Base-by-base conservation (phyloP, 1,284 basidiomycete species). In the Porodaedalea pini region DNA sequence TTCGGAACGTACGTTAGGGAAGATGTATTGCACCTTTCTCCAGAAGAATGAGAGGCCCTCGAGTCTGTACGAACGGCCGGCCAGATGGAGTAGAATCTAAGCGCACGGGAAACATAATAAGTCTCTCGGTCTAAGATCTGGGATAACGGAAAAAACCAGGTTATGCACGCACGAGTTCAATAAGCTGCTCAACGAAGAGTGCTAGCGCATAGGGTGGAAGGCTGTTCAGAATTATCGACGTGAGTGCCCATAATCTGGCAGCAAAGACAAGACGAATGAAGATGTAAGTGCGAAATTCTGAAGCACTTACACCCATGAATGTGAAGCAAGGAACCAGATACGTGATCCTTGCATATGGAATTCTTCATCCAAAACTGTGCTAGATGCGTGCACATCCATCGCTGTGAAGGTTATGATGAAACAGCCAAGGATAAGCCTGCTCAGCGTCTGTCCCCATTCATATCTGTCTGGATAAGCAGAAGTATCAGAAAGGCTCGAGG, bases 371-470 rank as follows among this genome's bases (percentile, higher is more conserved):
- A 60, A 37, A 31, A 58, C 37, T 6, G 37, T 36, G 19, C 31
- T 45, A 7, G 54, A 56, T 15, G 58, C 58, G 34, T 53, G 11
- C 13, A 56, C 50, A 48, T 60, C 58, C 49, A 60, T 17, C 17
- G 54, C 54, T 2, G 58, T 51, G 37, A 56, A 48, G 17, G 37
- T 34, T n/a, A 60, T 60, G 13, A 56, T 40, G 6, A 47, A 11
- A 4, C 23, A 47, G 6, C 58, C 58, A 2, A 56, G 17, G 21
- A 60, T n/a, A 10, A 60, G 32, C 32, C 58, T 56, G 34, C 58
- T 56, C 3, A 56, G 43, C 27, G 50, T 60, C 32, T 60, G 58
- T 7, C 58, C 58, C 58, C 57, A 60, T 53, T 60, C 58, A 23
- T 60, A 60, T 45, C 51, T 51, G 31, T 60, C 58, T 60, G 17